A percentile compares a stretch with the other conserved stretches of the same genome.
These are phyloP conservation scores for Fusarium sterilihyphosum DNA, from an alignment of 2,329 filamentous ascomycete species.

Conservation along the genomic window DNA sequence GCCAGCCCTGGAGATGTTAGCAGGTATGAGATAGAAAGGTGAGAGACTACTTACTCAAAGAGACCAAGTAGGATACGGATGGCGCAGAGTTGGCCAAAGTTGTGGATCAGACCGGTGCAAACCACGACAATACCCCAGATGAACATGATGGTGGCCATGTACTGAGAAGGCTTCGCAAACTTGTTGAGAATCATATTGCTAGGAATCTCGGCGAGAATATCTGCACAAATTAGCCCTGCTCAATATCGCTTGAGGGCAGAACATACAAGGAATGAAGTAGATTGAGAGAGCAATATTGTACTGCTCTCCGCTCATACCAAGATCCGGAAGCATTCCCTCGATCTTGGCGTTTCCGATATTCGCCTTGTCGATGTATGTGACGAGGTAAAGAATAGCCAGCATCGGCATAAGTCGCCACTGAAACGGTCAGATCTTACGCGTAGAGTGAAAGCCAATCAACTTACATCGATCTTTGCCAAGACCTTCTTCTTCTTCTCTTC, in stretches of 20 bases:
- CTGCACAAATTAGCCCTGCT: not conserved
- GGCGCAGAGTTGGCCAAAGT: slow-evolving; percentile 19
- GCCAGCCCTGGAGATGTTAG: slow-evolving; percentile 31
- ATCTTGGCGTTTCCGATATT: slow-evolving; percentile 35
- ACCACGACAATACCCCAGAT: slow-evolving; percentile 29
- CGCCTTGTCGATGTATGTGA: slow-evolving; percentile 30
- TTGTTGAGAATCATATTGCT: slow-evolving; percentile 35
- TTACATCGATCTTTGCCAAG: slow-evolving; percentile 32
- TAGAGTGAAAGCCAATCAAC: rapidly evolving
- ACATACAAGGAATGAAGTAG: slow-evolving; percentile 30
- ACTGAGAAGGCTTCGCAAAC: slow-evolving; percentile 25
- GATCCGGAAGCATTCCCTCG: slow-evolving; percentile 23
- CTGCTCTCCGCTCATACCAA: slow-evolving; percentile 23
- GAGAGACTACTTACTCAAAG: not conserved
- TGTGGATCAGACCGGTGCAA: slow-evolving; percentile 17
- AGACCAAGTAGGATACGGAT: slow-evolving; percentile 26
- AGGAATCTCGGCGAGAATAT: slow-evolving; percentile 25
- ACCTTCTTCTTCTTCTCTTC: slow-evolving; percentile 37
- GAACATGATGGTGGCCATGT: slow-evolving; percentile 28
- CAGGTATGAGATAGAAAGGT: rapidly evolving
- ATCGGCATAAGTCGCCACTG: slow-evolving; percentile 34
- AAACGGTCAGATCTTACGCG: rapidly evolving
- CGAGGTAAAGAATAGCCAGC: slow-evolving; percentile 22
- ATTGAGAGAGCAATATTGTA: slow-evolving; percentile 31
- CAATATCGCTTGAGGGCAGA: rapidly evolving